These are phyloP conservation scores for Phalaenopsis aphrodite DNA, from an alignment of 106 monocot species.

Conservation along the genomic window DNA sequence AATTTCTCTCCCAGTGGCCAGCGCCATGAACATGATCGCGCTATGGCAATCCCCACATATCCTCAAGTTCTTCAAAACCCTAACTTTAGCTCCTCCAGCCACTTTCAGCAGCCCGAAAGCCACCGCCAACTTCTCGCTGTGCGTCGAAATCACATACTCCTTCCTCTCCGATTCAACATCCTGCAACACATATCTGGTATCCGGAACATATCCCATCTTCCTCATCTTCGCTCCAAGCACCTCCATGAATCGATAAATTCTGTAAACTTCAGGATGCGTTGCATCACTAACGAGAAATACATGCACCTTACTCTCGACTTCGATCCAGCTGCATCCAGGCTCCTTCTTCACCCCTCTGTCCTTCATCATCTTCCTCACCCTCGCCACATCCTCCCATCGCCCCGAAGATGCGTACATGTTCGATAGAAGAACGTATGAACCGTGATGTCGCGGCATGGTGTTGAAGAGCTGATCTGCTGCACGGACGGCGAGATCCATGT, in stretches of 20 bases:
- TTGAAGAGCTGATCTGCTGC: slow-evolving; percentile 73
- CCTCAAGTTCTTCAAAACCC: slow-evolving; percentile 71
- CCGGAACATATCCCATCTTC: slow-evolving; percentile 68
- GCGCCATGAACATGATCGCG: slow-evolving; percentile 59
- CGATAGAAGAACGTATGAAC: slow-evolving; percentile 68
- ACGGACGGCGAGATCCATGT: slow-evolving; percentile 52
- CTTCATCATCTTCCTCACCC: slow-evolving; percentile 80
- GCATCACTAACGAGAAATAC: slow-evolving; percentile 60
- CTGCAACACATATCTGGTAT: slow-evolving; percentile 65
- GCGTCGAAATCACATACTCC: slow-evolving; percentile 45
- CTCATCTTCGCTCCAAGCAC: slow-evolving; percentile 47
- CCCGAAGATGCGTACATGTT: slow-evolving; percentile 77
- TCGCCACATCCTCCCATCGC: slow-evolving; percentile 64
- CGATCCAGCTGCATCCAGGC: slow-evolving; percentile 82
- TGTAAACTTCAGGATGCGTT: slow-evolving; percentile 30
- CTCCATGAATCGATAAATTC: slow-evolving; percentile 35
- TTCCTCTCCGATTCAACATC: slow-evolving; percentile 46
- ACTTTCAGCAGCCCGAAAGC: slow-evolving; percentile 49
- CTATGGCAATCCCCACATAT: slow-evolving; percentile 71
- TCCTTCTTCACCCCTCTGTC: slow-evolving; percentile 75
- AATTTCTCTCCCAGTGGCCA: slow-evolving; percentile 52
- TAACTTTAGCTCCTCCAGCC: slow-evolving; percentile 29
- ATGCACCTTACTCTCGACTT: slow-evolving; percentile 49
- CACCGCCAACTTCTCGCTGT: slow-evolving; percentile 69
- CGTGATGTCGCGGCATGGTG: slow-evolving; percentile 65